A percentile compares a stretch with the other conserved stretches of the same genome.
Evolutionary conservation across 192 early-diverging fungal genomes (phyloP).

Genomic region (Entrophospora sp.): DNA sequence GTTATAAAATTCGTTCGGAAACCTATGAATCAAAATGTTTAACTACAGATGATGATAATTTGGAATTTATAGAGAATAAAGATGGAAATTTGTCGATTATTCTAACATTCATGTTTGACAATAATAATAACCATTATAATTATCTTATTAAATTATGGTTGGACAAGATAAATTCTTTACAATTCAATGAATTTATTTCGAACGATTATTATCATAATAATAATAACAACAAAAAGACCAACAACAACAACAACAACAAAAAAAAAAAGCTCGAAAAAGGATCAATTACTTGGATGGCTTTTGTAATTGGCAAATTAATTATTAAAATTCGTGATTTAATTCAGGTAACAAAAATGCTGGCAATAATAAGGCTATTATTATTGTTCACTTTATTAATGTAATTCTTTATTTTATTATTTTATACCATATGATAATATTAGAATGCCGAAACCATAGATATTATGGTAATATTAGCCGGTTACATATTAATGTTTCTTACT

Average conservation of each 20-base stretch:
- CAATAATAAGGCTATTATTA: not conserved
- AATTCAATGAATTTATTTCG: too few relatives aligned
- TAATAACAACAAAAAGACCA: constrained; percentile 23
- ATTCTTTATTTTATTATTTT: not conserved
- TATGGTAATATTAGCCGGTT: constrained; percentile 65
- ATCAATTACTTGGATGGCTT: constrained; percentile 44
- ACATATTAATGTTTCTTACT: constrained; percentile 74
- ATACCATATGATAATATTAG: constrained; percentile 17
- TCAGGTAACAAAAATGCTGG: constrained; percentile 28
- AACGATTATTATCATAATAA: not conserved
- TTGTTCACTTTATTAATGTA: not conserved
- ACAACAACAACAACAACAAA: constrained; percentile 22
- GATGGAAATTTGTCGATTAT: too few relatives aligned
- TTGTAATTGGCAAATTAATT: constrained; percentile 43
- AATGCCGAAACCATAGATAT: constrained; percentile 70
- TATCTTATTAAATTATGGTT: too few relatives aligned
- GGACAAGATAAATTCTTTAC: too few relatives aligned
- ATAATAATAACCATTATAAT: not conserved
- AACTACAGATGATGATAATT: not conserved
- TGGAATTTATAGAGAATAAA: not conserved
- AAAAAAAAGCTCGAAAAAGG: too few relatives aligned
- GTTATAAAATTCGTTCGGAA: constrained; percentile 33
- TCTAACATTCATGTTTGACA: not conserved
- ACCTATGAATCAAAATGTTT: not conserved
- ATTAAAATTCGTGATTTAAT: constrained; percentile 57